Evolutionary conservation across 441 rosid species (phyloP).

Genomic region (Brassica hybrid): DNA sequence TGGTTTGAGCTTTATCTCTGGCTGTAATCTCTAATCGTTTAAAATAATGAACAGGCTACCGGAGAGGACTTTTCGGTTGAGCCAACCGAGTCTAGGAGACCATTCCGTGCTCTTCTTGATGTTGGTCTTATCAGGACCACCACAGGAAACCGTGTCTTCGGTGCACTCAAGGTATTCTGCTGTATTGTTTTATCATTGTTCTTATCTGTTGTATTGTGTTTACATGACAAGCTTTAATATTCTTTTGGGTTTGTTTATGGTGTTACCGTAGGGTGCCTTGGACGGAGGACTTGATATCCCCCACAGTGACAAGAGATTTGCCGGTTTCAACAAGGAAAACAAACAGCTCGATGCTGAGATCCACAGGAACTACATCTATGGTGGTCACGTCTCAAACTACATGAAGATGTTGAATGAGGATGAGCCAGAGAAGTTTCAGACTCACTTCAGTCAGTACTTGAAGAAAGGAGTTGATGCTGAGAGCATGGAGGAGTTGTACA

Average conservation of each 20-base stretch:
- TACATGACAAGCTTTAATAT: background rate
- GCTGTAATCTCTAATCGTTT: background rate
- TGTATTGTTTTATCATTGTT: background rate
- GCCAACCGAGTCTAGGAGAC: slow-evolving; percentile 80
- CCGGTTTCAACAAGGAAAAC: slow-evolving; percentile 74
- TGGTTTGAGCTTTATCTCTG: too few relatives aligned
- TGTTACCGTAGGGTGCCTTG: slow-evolving; percentile 61
- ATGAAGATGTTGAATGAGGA: slow-evolving; percentile 70
- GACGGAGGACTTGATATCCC: slow-evolving; percentile 96
- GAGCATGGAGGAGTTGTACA: slow-evolving; percentile 65
- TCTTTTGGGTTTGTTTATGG: background rate
- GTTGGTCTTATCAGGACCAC: slow-evolving; percentile 88
- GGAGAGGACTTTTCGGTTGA: slow-evolving; percentile 91
- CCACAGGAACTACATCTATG: slow-evolving; percentile 79
- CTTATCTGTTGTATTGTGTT: background rate
- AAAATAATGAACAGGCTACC: slow-evolving; percentile 52
- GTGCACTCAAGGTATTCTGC: slow-evolving; percentile 77
- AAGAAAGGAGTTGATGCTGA: slow-evolving; percentile 85
- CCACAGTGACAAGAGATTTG: slow-evolving; percentile 93
- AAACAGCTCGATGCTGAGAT: slow-evolving; percentile 82
- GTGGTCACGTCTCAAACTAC: slow-evolving; percentile 86
- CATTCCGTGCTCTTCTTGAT: slow-evolving; percentile 97
- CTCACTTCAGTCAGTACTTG: slow-evolving; percentile 74
- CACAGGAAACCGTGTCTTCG: slow-evolving; percentile 80
- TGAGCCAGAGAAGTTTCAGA: slow-evolving; percentile 90